Percentiles rank a stretch among this genome's conserved stretches.
Conservation (phyloP, 2,329 filamentous ascomycete species). For the Colletotrichum abscissum region DNA sequence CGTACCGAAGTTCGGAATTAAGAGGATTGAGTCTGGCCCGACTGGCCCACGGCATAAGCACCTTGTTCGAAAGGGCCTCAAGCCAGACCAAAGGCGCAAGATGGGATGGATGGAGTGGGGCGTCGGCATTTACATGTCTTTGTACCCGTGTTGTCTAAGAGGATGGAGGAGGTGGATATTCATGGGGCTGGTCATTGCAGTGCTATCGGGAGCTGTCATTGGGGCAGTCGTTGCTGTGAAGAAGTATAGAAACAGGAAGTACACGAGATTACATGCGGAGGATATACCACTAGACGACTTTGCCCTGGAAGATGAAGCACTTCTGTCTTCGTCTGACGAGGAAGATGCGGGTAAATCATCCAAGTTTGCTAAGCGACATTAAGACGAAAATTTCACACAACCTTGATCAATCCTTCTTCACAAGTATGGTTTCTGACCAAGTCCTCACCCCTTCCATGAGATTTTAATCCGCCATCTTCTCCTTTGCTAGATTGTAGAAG, state of each 20-base stretch:
- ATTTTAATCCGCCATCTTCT: no score
- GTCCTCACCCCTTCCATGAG: no score
- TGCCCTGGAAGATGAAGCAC: constrained; percentile 5
- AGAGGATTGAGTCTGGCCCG: constrained; percentile 46
- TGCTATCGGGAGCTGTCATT: constrained; percentile 13
- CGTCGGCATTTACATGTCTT: constrained; percentile 41
- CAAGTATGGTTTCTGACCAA: no score
- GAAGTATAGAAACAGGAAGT: constrained; percentile 32
- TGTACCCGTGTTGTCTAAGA: constrained; percentile 48
- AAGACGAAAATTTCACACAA: no score
- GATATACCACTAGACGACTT: constrained; percentile 51
- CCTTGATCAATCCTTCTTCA: no score
- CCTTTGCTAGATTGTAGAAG: no score
- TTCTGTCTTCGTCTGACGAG: constrained; percentile 23
- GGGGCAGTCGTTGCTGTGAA: constrained; percentile 20
- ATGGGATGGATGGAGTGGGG: constrained; percentile 44
- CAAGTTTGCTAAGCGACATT: neutral
- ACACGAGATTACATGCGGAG: constrained; percentile 38
- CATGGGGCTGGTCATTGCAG: constrained; percentile 30
- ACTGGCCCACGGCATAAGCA: constrained; percentile 47
- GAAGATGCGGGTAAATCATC: neutral
- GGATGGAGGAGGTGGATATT: constrained; percentile 48
- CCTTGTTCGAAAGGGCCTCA: constrained; percentile 46
- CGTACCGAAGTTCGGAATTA: constrained; percentile 45
- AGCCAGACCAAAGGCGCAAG: constrained; percentile 40